Conservation (phyloP, 805 yeast genomes). For the Candida rishiriensis region DNA sequence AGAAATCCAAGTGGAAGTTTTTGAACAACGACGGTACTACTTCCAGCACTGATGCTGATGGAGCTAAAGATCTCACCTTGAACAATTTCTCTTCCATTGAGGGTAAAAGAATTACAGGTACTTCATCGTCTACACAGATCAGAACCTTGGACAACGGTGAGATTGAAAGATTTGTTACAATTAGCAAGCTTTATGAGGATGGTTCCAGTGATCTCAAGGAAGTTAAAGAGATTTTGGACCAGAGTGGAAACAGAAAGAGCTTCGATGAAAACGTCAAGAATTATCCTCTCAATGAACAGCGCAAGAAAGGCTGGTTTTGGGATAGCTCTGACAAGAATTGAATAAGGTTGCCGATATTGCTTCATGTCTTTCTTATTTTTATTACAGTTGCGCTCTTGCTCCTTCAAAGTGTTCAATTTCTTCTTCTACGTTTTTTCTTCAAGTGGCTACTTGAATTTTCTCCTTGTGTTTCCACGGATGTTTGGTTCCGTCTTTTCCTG, state of each 20-base stretch:
- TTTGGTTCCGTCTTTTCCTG: too few species aligned
- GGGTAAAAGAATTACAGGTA: constrained; percentile 29
- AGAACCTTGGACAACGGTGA: constrained; percentile 40
- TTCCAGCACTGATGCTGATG: not conserved
- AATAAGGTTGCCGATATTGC: not conserved
- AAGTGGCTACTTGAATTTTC: too few species aligned
- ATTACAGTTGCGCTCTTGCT: not conserved
- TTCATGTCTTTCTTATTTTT: not conserved
- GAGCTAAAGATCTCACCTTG: constrained; percentile 23
- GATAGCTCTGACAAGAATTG: constrained; percentile 9
- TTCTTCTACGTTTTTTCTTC: not conserved
- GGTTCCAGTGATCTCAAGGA: constrained; percentile 38
- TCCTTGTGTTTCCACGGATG: too few species aligned
- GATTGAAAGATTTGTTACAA: constrained; percentile 35
- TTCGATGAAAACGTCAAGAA: constrained; percentile 17
- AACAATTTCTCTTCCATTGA: constrained; percentile 15
- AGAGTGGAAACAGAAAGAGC: constrained; percentile 32
- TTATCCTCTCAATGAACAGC: not conserved
- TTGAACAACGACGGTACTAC: constrained; percentile 1
- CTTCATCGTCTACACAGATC: constrained; percentile 33
- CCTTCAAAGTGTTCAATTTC: too few species aligned
- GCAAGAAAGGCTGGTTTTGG: constrained; percentile 29
- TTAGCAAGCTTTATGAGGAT: constrained; percentile 36
- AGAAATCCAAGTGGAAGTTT: constrained; percentile 24
- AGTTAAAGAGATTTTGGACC: constrained; percentile 34